Percentiles rank a stretch among this genome's conserved stretches.
Conservation (phyloP, 371 early-diverging fungal species). For the Mortierella sp. region DNA sequence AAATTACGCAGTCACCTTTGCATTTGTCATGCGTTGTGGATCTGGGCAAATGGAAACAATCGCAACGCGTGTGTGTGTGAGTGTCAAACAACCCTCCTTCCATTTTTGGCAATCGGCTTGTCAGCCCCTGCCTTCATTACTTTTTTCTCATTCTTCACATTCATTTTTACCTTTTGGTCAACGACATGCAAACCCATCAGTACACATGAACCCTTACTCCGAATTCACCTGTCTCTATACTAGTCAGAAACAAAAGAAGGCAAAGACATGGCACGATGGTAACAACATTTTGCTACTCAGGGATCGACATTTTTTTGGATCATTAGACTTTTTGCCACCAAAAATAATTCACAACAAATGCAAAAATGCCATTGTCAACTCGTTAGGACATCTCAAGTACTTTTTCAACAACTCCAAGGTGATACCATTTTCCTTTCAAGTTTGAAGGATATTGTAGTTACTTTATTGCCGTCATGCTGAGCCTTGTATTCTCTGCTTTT, state of each 20-base stretch:
- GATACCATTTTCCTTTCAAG: not conserved
- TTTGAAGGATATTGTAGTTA: not conserved
- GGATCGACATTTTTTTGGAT: not conserved
- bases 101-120: no score
- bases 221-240: slow-evolving; percentile 66
- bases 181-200: not conserved
- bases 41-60: not conserved
- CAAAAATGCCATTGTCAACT: not conserved
- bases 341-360: slow-evolving; percentile 1
- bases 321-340: slow-evolving; percentile 11
- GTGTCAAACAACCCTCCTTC: not conserved
- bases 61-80: not conserved
- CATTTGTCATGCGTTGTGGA: not conserved
- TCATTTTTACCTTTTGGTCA: not conserved
- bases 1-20: not conserved
- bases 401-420: slow-evolving; percentile 58
- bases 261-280: slow-evolving; percentile 80
- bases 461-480: not conserved
- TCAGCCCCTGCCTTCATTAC: not conserved
- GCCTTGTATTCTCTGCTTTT: not conserved
- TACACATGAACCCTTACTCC: slow-evolving; percentile 47
- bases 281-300: not conserved
- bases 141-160: not conserved
- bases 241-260: slow-evolving; percentile 71
- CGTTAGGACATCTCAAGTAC: slow-evolving; percentile 45